Evolutionary conservation across 768 basidiomycete species (phyloP).

Genomic region (Coprinellus aureogranulatus): DNA sequence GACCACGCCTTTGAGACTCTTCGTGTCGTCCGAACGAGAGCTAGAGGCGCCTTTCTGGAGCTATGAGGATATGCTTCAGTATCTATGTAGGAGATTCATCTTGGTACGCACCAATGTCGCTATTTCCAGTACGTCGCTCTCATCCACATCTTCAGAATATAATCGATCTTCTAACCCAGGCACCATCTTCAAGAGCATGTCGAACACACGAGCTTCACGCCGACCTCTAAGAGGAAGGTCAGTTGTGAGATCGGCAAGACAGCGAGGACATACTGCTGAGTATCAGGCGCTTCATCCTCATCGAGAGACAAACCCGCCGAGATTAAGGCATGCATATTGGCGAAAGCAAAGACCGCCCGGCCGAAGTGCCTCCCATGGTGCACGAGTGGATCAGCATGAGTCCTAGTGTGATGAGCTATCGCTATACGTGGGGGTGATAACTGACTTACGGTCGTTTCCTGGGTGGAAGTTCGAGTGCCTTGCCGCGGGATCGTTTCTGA

Average conservation of each 20-base stretch:
- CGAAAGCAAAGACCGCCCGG: neutral
- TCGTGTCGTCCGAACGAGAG: slow-evolving; percentile 23
- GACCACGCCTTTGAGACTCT: slow-evolving; percentile 16
- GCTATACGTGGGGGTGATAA: neutral
- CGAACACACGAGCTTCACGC: neutral
- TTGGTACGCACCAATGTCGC: neutral
- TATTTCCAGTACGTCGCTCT: neutral
- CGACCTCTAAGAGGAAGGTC: neutral
- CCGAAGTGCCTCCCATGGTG: slow-evolving; percentile 2
- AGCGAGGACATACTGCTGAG: neutral
- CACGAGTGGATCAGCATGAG: neutral
- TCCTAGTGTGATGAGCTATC: neutral
- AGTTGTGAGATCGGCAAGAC: neutral
- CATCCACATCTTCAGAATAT: neutral
- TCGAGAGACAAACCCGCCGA: neutral
- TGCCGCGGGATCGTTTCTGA: too few relatives aligned
- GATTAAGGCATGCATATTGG: neutral
- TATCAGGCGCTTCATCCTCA: neutral
- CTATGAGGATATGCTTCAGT: slow-evolving; percentile 10
- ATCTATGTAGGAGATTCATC: neutral
- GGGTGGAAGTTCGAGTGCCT: neutral
- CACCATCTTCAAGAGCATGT: neutral
- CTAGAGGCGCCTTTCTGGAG: slow-evolving; percentile 21
- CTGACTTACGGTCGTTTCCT: slow-evolving; percentile 1
- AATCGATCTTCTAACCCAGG: neutral